Conservation (phyloP, 345 rosid species). For the Anastatica hierochuntica region DNA sequence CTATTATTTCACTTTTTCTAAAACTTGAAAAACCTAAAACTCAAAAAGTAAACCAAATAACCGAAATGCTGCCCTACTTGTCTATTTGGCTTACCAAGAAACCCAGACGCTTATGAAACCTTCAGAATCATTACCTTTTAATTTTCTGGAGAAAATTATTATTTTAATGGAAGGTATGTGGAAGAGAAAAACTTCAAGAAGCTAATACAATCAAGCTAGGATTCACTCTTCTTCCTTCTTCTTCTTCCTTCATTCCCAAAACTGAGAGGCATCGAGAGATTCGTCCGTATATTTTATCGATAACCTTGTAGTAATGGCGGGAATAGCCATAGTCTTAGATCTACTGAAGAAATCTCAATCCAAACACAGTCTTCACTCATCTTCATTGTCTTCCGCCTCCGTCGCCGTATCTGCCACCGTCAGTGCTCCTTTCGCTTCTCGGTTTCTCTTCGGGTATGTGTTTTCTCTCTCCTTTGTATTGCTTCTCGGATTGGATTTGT, state of each 20-base stretch:
- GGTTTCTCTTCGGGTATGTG: slow-evolving; percentile 70
- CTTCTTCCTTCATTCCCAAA: not conserved
- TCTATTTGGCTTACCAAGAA: too few relatives aligned
- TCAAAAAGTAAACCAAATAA: slow-evolving; percentile 9
- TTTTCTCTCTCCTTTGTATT: not conserved
- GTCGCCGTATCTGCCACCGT: slow-evolving; percentile 55
- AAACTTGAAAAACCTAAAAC: too few relatives aligned
- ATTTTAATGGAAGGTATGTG: not conserved
- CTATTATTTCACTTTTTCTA: too few relatives aligned
- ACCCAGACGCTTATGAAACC: slow-evolving; percentile 7
- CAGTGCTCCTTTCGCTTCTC: slow-evolving; percentile 62
- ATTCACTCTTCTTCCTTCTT: not conserved
- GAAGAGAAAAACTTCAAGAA: not conserved
- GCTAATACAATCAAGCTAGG: not conserved
- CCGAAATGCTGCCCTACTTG: too few relatives aligned
- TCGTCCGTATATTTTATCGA: not conserved
- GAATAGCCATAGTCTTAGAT: slow-evolving; percentile 69
- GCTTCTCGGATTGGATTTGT: slow-evolving; percentile 9
- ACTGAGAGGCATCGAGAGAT: slow-evolving; percentile 2
- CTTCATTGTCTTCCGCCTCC: slow-evolving; percentile 48
- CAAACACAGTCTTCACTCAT: slow-evolving; percentile 42
- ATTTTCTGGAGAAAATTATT: slow-evolving; percentile 14
- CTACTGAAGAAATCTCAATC: slow-evolving; percentile 60
- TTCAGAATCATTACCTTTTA: slow-evolving; percentile 1
- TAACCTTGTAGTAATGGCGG: slow-evolving; percentile 50